phyloP scores from a whole-genome alignment of 129 eudicot genomes.

The Tagetes patula region DNA sequence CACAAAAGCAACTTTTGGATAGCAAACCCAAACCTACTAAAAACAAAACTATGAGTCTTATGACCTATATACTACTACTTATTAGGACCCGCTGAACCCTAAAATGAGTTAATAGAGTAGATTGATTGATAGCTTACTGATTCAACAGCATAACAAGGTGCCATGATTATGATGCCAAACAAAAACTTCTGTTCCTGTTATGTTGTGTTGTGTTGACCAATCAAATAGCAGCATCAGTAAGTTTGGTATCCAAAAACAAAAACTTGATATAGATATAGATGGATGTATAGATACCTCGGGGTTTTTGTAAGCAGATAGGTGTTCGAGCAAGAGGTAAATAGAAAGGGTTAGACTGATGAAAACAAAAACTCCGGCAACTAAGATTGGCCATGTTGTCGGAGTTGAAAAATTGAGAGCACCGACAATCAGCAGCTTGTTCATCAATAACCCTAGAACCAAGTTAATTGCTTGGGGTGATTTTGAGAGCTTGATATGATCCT shows the following conservation, averaged over 20 bases:
- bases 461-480: too few relatives aligned
- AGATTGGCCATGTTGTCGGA: slow-evolving; percentile 74
- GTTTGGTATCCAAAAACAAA: background rate
- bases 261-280: too few relatives aligned
- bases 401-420: slow-evolving; percentile 28
- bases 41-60: too few relatives aligned
- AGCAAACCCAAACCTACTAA: too few relatives aligned
- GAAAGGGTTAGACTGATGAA: slow-evolving; percentile 73
- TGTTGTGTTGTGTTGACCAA: background rate
- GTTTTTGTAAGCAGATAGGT: slow-evolving; percentile 85
- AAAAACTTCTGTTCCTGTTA: slow-evolving; percentile 96
- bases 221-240: slow-evolving; percentile 12
- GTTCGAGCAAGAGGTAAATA: slow-evolving; percentile 79
- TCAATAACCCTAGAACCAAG: slow-evolving; percentile 32
- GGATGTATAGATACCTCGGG: slow-evolving; percentile 61
- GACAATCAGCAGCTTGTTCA: slow-evolving; percentile 48
- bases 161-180: slow-evolving; percentile 89
- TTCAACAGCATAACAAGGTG: slow-evolving; percentile 95
- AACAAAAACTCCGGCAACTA: slow-evolving; percentile 72
- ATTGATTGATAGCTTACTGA: slow-evolving; percentile 53
- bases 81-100: too few relatives aligned
- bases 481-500: too few relatives aligned
- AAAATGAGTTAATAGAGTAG: too few relatives aligned
- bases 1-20: too few relatives aligned
- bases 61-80: too few relatives aligned